Evolutionary conservation across 495 filamentous ascomycete species (phyloP).

Genomic region (Neurospora discreta): DNA sequence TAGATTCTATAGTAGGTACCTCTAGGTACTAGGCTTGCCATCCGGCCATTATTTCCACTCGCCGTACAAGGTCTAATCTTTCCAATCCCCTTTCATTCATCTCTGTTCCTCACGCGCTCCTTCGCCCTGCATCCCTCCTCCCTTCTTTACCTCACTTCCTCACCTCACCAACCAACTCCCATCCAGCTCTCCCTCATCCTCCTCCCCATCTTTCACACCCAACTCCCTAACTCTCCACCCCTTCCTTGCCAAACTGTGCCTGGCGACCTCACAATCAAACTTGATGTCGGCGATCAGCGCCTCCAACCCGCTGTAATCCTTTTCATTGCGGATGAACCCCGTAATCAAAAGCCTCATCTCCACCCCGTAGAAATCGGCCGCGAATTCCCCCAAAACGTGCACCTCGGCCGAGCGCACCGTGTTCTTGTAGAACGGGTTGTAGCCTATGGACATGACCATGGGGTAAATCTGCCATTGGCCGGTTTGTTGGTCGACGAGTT

Average conservation of each 20-base stretch:
- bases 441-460: constrained; percentile 92
- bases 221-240: constrained; percentile 39
- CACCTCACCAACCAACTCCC: constrained; percentile 28
- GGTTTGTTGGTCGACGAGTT: not conserved
- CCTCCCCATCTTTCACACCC: constrained; percentile 19
- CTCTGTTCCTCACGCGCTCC: not conserved
- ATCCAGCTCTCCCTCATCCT: constrained; percentile 25
- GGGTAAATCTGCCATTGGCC: constrained; percentile 43
- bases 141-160: constrained; percentile 1
- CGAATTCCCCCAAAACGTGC: constrained; percentile 70
- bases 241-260: constrained; percentile 55
- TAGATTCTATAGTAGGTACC: not conserved
- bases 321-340: constrained; percentile 82
- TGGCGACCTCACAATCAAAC: constrained; percentile 76
- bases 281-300: constrained; percentile 78
- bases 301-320: constrained; percentile 76
- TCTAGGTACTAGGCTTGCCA: not conserved
- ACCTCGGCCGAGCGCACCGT: constrained; percentile 75
- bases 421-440: constrained; percentile 92
- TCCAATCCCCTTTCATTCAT: not conserved
- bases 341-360: constrained; percentile 67
- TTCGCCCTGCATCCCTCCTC: too few relatives aligned
- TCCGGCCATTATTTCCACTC: not conserved
- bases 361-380: constrained; percentile 70
- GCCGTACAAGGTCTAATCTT: not conserved